Base-by-base conservation (phyloP, 2,329 filamentous ascomycete species). In the Penicillium verrucosum region DNA sequence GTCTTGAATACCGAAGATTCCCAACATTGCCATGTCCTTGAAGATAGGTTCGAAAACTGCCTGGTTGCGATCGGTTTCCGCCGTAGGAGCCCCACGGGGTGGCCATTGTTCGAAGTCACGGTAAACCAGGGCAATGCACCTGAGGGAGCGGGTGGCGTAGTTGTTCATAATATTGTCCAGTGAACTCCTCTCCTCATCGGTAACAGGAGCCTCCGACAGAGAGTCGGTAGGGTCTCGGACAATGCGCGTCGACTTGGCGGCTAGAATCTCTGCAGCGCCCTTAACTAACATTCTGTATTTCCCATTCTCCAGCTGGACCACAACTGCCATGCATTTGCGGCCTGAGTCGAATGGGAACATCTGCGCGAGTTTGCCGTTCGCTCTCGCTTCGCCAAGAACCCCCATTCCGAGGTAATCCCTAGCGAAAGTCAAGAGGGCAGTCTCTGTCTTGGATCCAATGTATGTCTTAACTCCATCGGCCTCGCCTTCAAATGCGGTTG, bases 31-130 rank as follows among this genome's bases (percentile, higher is more conserved):
- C 87, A 90, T 88, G 52, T 86, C 79, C 46, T 81, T 78, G 72
- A 89, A 89, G 16, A 90, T 73, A 51, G 85, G 80, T 44, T 89
- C 86, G 60, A 90, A 88, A 9, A 80, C 74, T n/a, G 86, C 81
- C 54, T 87, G 82, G 37, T 80, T 81, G 65, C 80, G 80, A 70
- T 87, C 80, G 45, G 85, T 83, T 58, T 84, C 82, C 23, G 76
- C 69, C 41, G 76, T 80, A 32, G 77, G 83, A 16, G 81, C 83
- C 46, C 82, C 81, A 58, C 79, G 82, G 5, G 91, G 91, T 32
- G 92, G 92, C 92, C 92, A 96, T 51, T 84, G 82, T 25, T 89
- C 84, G 63, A 94, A 96, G 65, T 96, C 92, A 54, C 86, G 88
- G 75, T 91, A 95, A 51, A 91, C 81, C 61, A 96, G 82, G 42